A percentile compares a stretch with the other conserved stretches of the same genome.
Evolutionary conservation across 768 basidiomycete species (phyloP).

Genomic region (Gloeostereum incarnatum): DNA sequence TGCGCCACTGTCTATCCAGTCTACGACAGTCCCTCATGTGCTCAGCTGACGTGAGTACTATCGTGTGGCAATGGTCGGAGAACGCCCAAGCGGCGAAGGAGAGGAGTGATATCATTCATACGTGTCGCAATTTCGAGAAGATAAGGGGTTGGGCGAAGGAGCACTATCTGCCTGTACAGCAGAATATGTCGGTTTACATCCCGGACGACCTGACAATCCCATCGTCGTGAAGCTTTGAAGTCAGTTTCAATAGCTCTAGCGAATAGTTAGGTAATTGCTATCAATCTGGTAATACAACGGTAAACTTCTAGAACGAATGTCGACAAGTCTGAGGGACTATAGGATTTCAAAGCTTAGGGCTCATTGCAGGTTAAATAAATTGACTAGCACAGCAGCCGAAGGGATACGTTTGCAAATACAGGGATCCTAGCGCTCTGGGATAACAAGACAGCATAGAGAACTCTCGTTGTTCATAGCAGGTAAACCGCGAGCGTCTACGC

Average conservation of each 20-base stretch:
- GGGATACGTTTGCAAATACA: too few species aligned
- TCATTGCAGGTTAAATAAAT: background rate
- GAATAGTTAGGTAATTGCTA: background rate
- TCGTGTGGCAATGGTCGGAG: slow-evolving; percentile 18
- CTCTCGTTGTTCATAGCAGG: too few species aligned
- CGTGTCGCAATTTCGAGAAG: slow-evolving; percentile 10
- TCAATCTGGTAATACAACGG: background rate
- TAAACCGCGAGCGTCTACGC: too few species aligned
- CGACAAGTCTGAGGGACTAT: background rate
- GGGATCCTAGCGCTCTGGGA: too few species aligned
- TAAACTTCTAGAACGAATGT: background rate
- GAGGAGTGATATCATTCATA: slow-evolving; percentile 14
- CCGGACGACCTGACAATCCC: slow-evolving; percentile 9
- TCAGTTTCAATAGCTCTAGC: background rate
- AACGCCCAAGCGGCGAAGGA: slow-evolving; percentile 11
- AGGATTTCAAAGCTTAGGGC: background rate
- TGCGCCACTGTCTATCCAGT: slow-evolving; percentile 14
- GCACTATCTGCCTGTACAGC: slow-evolving; percentile 4
- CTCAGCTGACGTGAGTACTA: slow-evolving; percentile 12
- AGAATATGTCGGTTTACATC: slow-evolving; percentile 14
- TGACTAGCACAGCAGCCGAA: too few species aligned
- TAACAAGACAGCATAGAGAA: too few species aligned
- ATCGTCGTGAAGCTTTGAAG: background rate
- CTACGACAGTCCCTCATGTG: slow-evolving; percentile 17
- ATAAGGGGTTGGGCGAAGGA: slow-evolving; percentile 4